These are phyloP conservation scores for Kluyveromyces marxianus DNA, from an alignment of 1,139 yeast species.

Conservation along the genomic window DNA sequence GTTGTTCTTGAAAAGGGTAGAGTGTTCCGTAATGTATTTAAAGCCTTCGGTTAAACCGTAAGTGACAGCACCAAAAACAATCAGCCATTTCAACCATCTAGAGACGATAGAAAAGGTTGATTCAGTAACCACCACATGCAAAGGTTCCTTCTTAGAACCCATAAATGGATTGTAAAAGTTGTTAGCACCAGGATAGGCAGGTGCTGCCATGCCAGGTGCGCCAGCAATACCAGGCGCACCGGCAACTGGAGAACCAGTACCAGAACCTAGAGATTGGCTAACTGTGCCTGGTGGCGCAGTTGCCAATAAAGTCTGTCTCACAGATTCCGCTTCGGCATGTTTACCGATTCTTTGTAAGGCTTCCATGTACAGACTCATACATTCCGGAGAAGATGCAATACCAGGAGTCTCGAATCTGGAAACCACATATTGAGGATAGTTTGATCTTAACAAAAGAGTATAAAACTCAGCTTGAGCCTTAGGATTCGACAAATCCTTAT, in stretches of 20 bases:
- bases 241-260: slow-evolving; percentile 11
- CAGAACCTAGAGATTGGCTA: slow-evolving; percentile 24
- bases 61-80: slow-evolving; percentile 66
- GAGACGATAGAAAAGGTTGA: slow-evolving; percentile 68
- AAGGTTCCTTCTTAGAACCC: slow-evolving; percentile 52
- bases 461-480: slow-evolving; percentile 76
- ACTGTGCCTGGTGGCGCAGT: slow-evolving; percentile 30
- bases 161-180: slow-evolving; percentile 30
- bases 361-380: slow-evolving; percentile 68
- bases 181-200: slow-evolving; percentile 24
- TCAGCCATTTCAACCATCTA: slow-evolving; percentile 84
- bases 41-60: slow-evolving; percentile 72
- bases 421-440: slow-evolving; percentile 89
- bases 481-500: slow-evolving; percentile 60
- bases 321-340: slow-evolving; percentile 60
- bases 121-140: slow-evolving; percentile 86
- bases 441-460: slow-evolving; percentile 57
- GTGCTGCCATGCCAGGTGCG: neutral
- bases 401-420: slow-evolving; percentile 90
- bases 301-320: slow-evolving; percentile 28
- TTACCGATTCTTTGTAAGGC: slow-evolving; percentile 78
- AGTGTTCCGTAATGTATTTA: slow-evolving; percentile 75
- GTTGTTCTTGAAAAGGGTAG: slow-evolving; percentile 71
- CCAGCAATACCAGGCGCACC: slow-evolving; percentile 1
- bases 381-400: slow-evolving; percentile 70